phyloP scores from a whole-genome alignment of 179 eudicot genomes.

The Beta lomatogona region DNA sequence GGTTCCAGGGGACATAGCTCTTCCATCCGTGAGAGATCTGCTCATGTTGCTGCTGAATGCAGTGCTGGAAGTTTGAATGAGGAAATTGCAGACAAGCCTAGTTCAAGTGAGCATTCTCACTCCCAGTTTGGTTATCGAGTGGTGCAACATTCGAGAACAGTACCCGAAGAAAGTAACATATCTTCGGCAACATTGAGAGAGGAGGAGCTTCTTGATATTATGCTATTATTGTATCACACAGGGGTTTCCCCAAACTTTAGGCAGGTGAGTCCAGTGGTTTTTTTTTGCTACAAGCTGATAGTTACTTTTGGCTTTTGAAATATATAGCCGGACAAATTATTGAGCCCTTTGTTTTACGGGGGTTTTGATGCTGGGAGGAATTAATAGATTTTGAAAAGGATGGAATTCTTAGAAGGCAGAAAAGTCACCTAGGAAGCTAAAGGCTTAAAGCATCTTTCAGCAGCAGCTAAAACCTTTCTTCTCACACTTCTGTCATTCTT shows the following conservation, averaged over 20 bases:
- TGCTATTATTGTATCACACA: constrained; percentile 80
- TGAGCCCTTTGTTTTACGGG: background rate
- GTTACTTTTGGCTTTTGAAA: background rate
- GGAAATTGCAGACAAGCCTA: constrained; percentile 88
- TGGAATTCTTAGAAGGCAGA: no score
- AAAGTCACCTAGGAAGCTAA: no score
- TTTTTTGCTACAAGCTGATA: constrained; percentile 4
- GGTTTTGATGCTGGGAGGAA: background rate
- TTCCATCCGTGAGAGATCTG: constrained; percentile 71
- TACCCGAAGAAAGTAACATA: constrained; percentile 51
- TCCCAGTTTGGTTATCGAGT: constrained; percentile 70
- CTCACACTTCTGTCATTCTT: no score
- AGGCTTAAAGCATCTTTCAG: background rate
- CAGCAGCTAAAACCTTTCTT: no score
- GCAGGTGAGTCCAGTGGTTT: constrained; percentile 53
- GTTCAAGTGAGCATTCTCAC: constrained; percentile 83
- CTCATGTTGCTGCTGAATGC: constrained; percentile 86
- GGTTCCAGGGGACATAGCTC: constrained; percentile 70
- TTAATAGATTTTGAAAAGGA: background rate
- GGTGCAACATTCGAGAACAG: constrained; percentile 58
- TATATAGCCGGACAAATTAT: background rate
- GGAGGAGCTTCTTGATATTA: constrained; percentile 92
- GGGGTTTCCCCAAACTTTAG: constrained; percentile 93
- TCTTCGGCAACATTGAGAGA: constrained; percentile 75
- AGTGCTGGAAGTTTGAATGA: constrained; percentile 76